phyloP scores from a whole-genome alignment of 352 stramenopile species.

The Phytophthora podocarpi region DNA sequence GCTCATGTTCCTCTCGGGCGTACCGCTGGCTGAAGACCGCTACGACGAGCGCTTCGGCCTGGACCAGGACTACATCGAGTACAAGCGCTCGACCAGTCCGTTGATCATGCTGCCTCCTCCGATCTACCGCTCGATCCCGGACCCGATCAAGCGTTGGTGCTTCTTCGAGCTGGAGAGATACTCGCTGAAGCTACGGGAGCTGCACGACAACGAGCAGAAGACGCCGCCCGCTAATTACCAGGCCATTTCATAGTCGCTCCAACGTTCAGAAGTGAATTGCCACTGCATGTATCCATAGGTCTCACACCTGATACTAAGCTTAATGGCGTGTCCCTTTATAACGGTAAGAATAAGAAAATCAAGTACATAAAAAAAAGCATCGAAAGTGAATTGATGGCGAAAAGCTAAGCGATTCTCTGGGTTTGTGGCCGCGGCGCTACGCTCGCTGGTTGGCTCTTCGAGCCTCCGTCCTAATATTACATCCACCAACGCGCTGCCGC shows the following conservation, averaged over 20 bases:
- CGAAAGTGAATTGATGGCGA: conserved; percentile 33
- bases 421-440: conserved; percentile 2
- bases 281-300: too few species aligned
- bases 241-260: conserved; percentile 41
- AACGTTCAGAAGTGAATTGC: too few species aligned
- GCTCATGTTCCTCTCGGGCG: conserved; percentile 72
- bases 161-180: conserved; percentile 63
- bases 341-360: conserved; percentile 23
- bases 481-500: conserved; percentile 20
- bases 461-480: conserved; percentile 32
- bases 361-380: conserved; percentile 18
- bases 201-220: conserved; percentile 15
- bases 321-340: too few species aligned
- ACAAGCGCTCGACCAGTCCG: conserved; percentile 68
- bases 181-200: conserved; percentile 50
- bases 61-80: conserved; percentile 59
- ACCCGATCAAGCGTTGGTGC: conserved; percentile 48
- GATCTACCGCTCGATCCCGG: conserved; percentile 45
- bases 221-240: conserved; percentile 33
- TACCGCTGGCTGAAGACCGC: conserved; percentile 66
- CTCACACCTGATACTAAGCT: too few species aligned
- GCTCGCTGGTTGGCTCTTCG: conserved; percentile 8
- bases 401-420: conserved; percentile 30
- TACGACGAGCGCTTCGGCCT: conserved; percentile 68
- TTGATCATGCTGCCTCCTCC: conserved; percentile 56